These are phyloP conservation scores for Stereocaulon alpinum DNA, from an alignment of 495 filamentous ascomycete genomes.

Conservation along the genomic window DNA sequence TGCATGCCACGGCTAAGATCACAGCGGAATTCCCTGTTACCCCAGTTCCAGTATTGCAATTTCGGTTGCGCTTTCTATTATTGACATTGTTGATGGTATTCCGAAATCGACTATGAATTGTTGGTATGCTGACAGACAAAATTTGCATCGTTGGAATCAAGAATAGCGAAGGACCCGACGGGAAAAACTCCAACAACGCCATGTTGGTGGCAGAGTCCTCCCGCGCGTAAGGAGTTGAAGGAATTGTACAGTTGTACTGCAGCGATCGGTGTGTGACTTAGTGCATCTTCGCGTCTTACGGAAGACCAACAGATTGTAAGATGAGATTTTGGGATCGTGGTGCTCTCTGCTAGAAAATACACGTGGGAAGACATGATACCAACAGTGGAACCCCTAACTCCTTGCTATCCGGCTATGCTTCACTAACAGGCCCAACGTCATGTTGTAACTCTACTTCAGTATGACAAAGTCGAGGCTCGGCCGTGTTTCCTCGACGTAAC, in stretches of 20 bases:
- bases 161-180: neutral
- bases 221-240: neutral
- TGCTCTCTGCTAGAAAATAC: conserved; percentile 2
- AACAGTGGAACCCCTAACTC: conserved; percentile 6
- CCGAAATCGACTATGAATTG: neutral
- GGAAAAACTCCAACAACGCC: neutral
- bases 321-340: neutral
- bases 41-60: neutral
- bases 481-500: neutral
- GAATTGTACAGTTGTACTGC: neutral
- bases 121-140: neutral
- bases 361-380: neutral
- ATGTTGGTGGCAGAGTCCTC: neutral
- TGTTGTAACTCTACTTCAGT: neutral
- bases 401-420: neutral
- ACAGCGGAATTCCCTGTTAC: neutral
- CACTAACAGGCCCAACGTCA: neutral
- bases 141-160: neutral
- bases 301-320: neutral
- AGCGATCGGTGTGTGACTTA: neutral
- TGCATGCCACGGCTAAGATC: neutral
- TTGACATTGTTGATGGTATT: neutral
- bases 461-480: neutral
- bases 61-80: neutral
- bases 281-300: neutral